Base-by-base conservation (phyloP, 805 yeast genomes). In the Candida qinlingensis region DNA sequence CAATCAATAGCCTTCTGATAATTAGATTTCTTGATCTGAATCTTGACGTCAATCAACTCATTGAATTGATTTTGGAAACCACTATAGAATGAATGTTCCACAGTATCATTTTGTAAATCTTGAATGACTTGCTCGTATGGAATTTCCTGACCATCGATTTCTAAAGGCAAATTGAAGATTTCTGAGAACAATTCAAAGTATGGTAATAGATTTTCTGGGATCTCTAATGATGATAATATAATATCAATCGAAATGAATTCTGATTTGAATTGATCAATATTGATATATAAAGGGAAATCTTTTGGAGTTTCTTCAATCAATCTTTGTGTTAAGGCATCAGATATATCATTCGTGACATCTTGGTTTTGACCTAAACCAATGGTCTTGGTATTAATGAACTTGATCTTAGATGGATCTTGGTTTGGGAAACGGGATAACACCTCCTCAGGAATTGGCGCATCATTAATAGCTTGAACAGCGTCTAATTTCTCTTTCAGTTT, bases 61-160 rank as follows among this genome's bases (percentile, higher is more conserved):
- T 80, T 79, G 58, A 83, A 81, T 50, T 75, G 76, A 38, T 78
- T 76, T 31, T 77, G 76, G 51, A 79, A 75, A 2, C 90, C 83
- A 39, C 74, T 74, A 33, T 76, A 73, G 27, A 88, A 70, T 11
- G 70, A 69, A 41, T 78, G 73, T 34, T 77, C 79, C 27, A 91
- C 70, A 7, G 94, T 79, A 55, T 91, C 97, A 31, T 80, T 74
- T 59, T 88, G 86, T 39, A 90, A 64, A 29, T 76, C 74, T 19
- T 84, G 72, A 7, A 89, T 83, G n/a, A 90, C 96, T 41, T 82
- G 77, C 48, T 90, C 95, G 60, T 76, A 87, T 1, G 87, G 77
- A 25, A 83, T 69, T 12, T 72, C 63, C 3, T 73, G 61, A 2
- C 90, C 92, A 57, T 80, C 84, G 9, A 77, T 69, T 41, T 70